phyloP scores from a whole-genome alignment of 495 filamentous ascomycete genomes.

The Bombardia bombarda region DNA sequence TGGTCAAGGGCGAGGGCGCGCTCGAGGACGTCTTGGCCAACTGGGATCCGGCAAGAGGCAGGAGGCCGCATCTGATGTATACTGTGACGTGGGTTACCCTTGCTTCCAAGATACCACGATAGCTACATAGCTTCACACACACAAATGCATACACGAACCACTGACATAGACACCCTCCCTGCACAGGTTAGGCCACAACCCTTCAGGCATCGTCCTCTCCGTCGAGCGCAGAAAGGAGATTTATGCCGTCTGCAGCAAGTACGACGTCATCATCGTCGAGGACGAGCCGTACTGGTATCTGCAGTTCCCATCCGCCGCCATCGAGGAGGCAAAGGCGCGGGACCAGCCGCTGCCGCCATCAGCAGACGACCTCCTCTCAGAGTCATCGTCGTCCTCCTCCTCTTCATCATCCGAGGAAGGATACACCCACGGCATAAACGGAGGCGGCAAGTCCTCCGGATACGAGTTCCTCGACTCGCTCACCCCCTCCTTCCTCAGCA shows the following conservation, averaged over 20 bases:
- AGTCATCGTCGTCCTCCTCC: no score
- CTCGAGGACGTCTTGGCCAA: conserved; percentile 70
- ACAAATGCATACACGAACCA: no score
- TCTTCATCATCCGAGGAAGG: no score
- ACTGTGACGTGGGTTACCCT: conserved; percentile 66
- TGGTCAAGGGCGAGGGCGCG: conserved; percentile 54
- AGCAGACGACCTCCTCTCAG: conserved; percentile 5
- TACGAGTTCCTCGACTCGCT: conserved; percentile 76
- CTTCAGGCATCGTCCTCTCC: conserved; percentile 67
- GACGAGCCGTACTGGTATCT: conserved; percentile 97
- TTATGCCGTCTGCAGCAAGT: conserved; percentile 71
- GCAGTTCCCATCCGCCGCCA: conserved; percentile 66
- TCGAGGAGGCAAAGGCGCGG: conserved; percentile 40
- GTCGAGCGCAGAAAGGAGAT: conserved; percentile 65
- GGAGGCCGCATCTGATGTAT: conserved; percentile 78
- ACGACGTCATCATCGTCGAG: conserved; percentile 88
- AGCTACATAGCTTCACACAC: no score
- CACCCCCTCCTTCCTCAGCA: conserved; percentile 60
- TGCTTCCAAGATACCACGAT: neutral
- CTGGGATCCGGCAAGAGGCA: conserved; percentile 68
- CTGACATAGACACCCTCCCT: neutral
- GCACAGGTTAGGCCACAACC: conserved; percentile 79
- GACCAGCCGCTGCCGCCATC: conserved; percentile 6
- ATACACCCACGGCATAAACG: conserved; percentile 26
- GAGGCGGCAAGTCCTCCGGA: no score